Evolutionary conservation across 768 basidiomycete genomes (phyloP), one percentile per base, ranked within the genome.

Genomic region (Lyophyllum decastes): DNA sequence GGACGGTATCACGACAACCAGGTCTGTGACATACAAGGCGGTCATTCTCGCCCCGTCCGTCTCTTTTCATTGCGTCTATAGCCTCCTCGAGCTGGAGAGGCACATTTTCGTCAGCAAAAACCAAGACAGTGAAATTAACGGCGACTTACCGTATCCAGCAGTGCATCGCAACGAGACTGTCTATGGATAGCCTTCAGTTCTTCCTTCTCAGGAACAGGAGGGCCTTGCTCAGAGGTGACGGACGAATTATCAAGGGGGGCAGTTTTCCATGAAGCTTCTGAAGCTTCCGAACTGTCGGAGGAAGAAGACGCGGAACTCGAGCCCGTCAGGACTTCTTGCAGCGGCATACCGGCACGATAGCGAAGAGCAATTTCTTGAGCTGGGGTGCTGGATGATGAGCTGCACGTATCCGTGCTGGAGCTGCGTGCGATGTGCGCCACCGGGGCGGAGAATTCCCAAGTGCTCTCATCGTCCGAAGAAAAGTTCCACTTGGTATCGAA

Each of bases 1-100:
- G 66, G 21, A 85, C 63, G 8, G 73, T 70, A 67, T 82, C 76
- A 14, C 64, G 64, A 64, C 84, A 85, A 27, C 75, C 80, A 33
- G 72, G 65, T 35, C 81, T 76, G 24, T 72, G 73, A 62, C 83
- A 85, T 7, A 67, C 66, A 19, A 85, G 69, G 19, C 45, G 64
- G 33, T 74, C 68, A 9, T 67, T 63, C 44, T 71, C 71, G 21
- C 59, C 57, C 41, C 71, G 58, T 11, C 70, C 71, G 24, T 64
- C 60, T 26, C 17, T 58, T 46, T 62, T 57, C 66, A 76, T 71
- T 17, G 69, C 61, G 6, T 57, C 56, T 24, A 68, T 41, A 25
- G 77, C 79, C 64, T 82, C 78, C 44, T 71, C 64, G 41, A 69
- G 66, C 78, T 80, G 55, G 30, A 26, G 27, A 25, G 21, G 26